Base-by-base conservation (phyloP, 2,329 filamentous ascomycete genomes). In the Monosporascus sp. region DNA sequence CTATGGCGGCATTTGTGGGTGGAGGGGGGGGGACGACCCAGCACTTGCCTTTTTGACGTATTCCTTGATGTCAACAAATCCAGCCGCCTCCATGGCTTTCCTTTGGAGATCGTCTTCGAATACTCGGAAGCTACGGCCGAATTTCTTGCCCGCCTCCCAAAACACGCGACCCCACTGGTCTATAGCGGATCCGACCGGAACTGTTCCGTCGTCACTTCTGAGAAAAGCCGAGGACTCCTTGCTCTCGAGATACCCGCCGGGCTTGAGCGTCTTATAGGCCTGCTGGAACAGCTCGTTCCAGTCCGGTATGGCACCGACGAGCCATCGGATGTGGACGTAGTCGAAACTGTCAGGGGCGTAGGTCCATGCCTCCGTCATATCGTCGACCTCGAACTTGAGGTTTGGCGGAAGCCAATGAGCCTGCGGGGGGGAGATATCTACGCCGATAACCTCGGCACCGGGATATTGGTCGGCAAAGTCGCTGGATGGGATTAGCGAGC, bases 241-340 rank as follows among this genome's bases (percentile, higher is more conserved):
- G 24, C 55, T 62, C 51, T 69, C 66, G 50, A 67, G 59, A 41
- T 57, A 63, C 35, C 76, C 81, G 5, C 81, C 81, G 0, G 82
- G 81, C 56, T 78, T 78, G 15, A 82, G 66, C 49, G 81, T 74
- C 56, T 74, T 74, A 62, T 71, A 80, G 7, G 73, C 67, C 58
- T 78, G 78, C 46, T 70, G 68, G 52, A 83, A 75, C 5, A 85
- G 62, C 22, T 73, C 70, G 38, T 75, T 72, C 67, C 81, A 85
- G 57, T 83, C 80, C 1, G 73, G 68, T 55, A 85, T 76, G 40
- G 76, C 75, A 31, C 84, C 84, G 2, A 78, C 70, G 55, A 86
- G 71, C 62, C 81, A 75, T 37, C 79, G 77, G 15, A 79, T 78
- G 65, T 86, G 84, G 54, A 87, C 79, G 60, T 78, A 83, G 67